Evolutionary conservation across 345 rosid species (phyloP).

Genomic region (Geranium rotundifolium): DNA sequence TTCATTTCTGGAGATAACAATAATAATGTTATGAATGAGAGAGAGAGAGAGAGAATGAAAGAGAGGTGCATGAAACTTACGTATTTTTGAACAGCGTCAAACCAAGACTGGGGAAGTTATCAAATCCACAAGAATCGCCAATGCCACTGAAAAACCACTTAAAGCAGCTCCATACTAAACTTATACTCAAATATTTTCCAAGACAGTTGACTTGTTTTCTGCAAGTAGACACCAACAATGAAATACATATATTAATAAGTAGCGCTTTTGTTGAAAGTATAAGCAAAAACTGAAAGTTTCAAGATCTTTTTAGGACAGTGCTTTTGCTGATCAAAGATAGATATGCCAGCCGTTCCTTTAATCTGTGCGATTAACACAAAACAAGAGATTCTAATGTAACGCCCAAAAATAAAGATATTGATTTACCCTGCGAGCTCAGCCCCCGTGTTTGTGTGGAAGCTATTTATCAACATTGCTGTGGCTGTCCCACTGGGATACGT

Average conservation of each 20-base stretch:
- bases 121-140: slow-evolving; percentile 91
- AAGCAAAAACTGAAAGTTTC: not conserved
- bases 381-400: not conserved
- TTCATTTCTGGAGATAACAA: too few species aligned
- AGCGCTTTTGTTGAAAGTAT: not conserved
- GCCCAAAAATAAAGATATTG: not conserved
- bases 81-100: slow-evolving; percentile 68
- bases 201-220: slow-evolving; percentile 85
- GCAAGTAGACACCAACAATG: slow-evolving; percentile 13
- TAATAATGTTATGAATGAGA: not conserved
- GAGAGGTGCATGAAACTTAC: slow-evolving; percentile 29
- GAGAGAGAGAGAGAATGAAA: not conserved
- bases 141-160: slow-evolving; percentile 97
- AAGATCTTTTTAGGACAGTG: not conserved
- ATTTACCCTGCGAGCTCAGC: slow-evolving; percentile 88
- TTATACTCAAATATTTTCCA: slow-evolving; percentile 80
- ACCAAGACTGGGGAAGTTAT: slow-evolving; percentile 84
- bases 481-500: slow-evolving; percentile 97
- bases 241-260: not conserved
- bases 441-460: slow-evolving; percentile 78
- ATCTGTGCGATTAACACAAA: too few species aligned
- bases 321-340: too few species aligned
- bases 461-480: slow-evolving; percentile 88
- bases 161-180: slow-evolving; percentile 91
- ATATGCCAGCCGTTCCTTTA: too few species aligned